Conservation (phyloP, 352 stramenopile species). For the Globisporangium nagaii region DNA sequence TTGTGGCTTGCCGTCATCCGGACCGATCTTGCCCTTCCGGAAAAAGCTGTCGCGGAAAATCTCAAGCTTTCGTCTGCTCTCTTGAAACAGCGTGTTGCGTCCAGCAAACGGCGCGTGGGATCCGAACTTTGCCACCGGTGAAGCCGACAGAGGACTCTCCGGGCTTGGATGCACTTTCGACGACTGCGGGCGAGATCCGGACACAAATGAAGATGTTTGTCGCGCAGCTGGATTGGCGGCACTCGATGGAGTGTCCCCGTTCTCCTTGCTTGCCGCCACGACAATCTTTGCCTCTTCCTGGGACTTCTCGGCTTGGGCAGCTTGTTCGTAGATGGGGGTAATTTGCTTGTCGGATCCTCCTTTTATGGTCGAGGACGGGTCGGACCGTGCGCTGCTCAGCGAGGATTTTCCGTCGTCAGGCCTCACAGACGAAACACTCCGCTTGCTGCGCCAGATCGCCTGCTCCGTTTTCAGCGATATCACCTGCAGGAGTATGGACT, state of each 20-base stretch:
- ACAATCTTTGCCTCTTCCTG: background rate
- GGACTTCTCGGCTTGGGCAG: background rate
- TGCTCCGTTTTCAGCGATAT: constrained; percentile 7
- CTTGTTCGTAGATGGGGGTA: background rate
- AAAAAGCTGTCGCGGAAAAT: constrained; percentile 32
- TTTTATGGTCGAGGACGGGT: background rate
- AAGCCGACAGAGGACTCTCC: too few species aligned
- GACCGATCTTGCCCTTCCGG: constrained; percentile 15
- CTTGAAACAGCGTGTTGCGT: constrained; percentile 11
- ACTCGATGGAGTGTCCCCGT: background rate
- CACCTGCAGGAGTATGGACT: constrained; percentile 5
- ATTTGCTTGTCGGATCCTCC: background rate
- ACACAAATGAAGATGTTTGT: background rate
- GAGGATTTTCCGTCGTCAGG: background rate
- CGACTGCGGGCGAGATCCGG: background rate
- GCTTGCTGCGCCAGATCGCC: constrained; percentile 6
- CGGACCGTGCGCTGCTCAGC: background rate
- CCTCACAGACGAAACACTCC: background rate
- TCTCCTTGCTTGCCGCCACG: background rate
- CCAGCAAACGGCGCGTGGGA: background rate
- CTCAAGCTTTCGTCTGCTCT: constrained; percentile 18
- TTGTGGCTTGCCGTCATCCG: constrained; percentile 14
- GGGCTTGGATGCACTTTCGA: background rate
- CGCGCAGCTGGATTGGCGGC: background rate
- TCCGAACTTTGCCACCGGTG: background rate